Evolutionary conservation across 2,329 filamentous ascomycete species (phyloP).

Genomic region (Chrysoporthe cubensis): DNA sequence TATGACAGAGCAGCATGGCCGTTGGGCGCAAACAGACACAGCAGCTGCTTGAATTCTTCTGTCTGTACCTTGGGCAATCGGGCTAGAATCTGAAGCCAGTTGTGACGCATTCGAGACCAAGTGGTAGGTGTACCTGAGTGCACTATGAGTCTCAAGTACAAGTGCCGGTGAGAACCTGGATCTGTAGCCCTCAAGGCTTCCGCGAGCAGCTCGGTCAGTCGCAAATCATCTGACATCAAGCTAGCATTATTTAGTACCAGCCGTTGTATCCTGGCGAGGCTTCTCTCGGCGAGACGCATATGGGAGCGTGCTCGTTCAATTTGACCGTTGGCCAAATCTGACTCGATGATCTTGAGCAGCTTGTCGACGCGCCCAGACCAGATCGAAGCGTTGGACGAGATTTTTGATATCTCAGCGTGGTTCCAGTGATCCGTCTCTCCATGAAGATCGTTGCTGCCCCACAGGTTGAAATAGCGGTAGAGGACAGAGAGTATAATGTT

Average conservation of each 20-base stretch:
- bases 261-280: slow-evolving; percentile 10
- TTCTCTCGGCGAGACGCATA: slow-evolving; percentile 8
- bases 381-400: slow-evolving; percentile 6
- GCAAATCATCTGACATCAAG: slow-evolving; percentile 21
- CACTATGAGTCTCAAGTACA: slow-evolving; percentile 17
- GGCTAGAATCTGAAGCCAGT: slow-evolving; percentile 36
- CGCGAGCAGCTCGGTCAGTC: slow-evolving; percentile 12
- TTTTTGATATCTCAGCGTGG: neutral
- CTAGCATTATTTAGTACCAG: slow-evolving; percentile 17
- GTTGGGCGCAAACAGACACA: slow-evolving; percentile 27
- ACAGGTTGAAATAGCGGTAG: slow-evolving; percentile 22
- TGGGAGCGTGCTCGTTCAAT: neutral
- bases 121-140: neutral
- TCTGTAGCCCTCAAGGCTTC: slow-evolving; percentile 15
- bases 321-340: slow-evolving; percentile 9
- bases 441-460: slow-evolving; percentile 18
- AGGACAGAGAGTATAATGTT: slow-evolving; percentile 21
- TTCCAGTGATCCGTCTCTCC: slow-evolving; percentile 13
- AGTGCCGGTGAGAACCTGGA: slow-evolving; percentile 12
- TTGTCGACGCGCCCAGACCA: slow-evolving; percentile 24
- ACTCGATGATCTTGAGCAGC: neutral
- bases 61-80: slow-evolving; percentile 26
- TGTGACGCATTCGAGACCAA: slow-evolving; percentile 30
- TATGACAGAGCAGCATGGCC: slow-evolving; percentile 27
- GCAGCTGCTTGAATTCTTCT: slow-evolving; percentile 19